phyloP scores from a whole-genome alignment of 768 basidiomycete genomes.

The Boletus barrowsii region DNA sequence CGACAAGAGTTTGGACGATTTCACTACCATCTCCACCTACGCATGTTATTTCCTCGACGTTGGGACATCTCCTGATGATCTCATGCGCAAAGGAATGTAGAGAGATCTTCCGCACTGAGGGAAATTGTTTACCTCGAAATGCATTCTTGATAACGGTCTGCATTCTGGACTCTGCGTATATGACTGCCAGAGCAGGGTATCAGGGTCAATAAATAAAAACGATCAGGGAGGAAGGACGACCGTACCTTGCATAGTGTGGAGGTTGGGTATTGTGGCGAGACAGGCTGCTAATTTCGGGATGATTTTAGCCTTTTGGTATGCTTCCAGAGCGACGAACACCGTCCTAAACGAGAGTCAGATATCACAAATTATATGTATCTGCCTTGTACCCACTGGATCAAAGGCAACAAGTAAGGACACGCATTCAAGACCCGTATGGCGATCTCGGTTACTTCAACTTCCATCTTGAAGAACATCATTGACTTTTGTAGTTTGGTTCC shows the following conservation, averaged over 20 bases:
- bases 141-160: slow-evolving; percentile 1
- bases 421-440: not conserved
- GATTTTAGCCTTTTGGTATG: not conserved
- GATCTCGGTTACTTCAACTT: not conserved
- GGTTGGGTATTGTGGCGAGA: slow-evolving; percentile 4
- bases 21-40: slow-evolving; percentile 3
- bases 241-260: slow-evolving; percentile 5
- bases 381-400: slow-evolving; percentile 4
- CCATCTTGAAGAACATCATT: too few relatives aligned
- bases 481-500: too few relatives aligned
- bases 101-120: slow-evolving; percentile 3
- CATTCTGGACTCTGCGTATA: not conserved
- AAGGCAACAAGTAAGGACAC: not conserved
- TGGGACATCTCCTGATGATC: slow-evolving; percentile 10
- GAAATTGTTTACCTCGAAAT: slow-evolving; percentile 9
- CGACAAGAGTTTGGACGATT: slow-evolving; percentile 4
- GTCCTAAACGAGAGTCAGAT: not conserved
- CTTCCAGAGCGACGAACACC: not conserved
- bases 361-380: too few relatives aligned
- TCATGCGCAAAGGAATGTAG: slow-evolving; percentile 2
- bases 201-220: too few relatives aligned
- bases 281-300: slow-evolving; percentile 6
- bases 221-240: not conserved
- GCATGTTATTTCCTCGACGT: slow-evolving; percentile 9
- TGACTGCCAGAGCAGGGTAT: not conserved